phyloP scores from a whole-genome alignment of 2,329 filamentous ascomycete species.

The Metarhizium album region DNA sequence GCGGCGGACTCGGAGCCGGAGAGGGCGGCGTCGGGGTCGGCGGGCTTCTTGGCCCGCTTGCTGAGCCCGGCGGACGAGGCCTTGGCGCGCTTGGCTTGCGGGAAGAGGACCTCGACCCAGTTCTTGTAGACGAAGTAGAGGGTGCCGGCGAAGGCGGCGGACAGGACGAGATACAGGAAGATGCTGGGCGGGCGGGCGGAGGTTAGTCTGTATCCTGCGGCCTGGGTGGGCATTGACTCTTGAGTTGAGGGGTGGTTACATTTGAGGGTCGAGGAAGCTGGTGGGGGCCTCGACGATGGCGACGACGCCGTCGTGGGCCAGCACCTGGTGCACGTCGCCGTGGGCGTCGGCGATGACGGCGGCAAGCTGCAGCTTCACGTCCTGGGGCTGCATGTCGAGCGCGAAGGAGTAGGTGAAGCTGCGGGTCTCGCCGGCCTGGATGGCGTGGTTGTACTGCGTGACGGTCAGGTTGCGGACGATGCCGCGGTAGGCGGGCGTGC shows the following conservation, averaged over 20 bases:
- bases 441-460: slow-evolving; percentile 59
- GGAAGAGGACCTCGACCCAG: slow-evolving; percentile 93
- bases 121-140: slow-evolving; percentile 97
- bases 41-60: slow-evolving; percentile 55
- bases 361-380: slow-evolving; percentile 66
- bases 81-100: slow-evolving; percentile 66
- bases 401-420: slow-evolving; percentile 74
- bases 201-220: background rate
- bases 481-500: slow-evolving; percentile 32
- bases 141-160: slow-evolving; percentile 64
- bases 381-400: slow-evolving; percentile 87
- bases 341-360: slow-evolving; percentile 60
- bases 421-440: slow-evolving; percentile 67
- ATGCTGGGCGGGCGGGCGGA: slow-evolving; percentile 46
- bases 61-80: slow-evolving; percentile 29
- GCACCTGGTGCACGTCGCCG: slow-evolving; percentile 62
- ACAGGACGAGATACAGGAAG: slow-evolving; percentile 92
- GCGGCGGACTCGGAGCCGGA: slow-evolving; percentile 62
- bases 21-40: slow-evolving; percentile 49
- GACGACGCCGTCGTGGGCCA: slow-evolving; percentile 72
- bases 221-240: background rate
- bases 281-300: slow-evolving; percentile 82
- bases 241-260: no score
- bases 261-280: slow-evolving; percentile 88
- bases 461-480: slow-evolving; percentile 80